phyloP scores from a whole-genome alignment of 2,329 filamentous ascomycete species.

The Proliferodiscus dingleyae region DNA sequence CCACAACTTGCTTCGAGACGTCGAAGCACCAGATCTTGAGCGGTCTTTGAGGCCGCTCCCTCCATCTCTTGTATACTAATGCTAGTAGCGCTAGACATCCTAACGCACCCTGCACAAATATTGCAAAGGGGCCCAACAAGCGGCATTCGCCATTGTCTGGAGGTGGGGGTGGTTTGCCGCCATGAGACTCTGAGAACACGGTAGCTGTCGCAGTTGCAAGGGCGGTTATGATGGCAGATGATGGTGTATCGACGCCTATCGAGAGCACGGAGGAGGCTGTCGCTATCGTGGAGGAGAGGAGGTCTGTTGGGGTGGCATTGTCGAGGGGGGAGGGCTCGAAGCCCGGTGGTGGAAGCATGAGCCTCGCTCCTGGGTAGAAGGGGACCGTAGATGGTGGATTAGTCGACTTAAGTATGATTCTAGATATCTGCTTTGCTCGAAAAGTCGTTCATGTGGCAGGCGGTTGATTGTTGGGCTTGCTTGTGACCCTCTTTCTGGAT shows the following conservation, averaged over 20 bases:
- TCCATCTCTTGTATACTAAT: constrained; percentile 88
- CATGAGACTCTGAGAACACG: constrained; percentile 11
- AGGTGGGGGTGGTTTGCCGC: constrained; percentile 3
- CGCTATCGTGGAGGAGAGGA: constrained; percentile 22
- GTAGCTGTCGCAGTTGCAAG: constrained; percentile 27
- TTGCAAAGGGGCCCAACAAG: constrained; percentile 83
- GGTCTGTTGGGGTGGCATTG: constrained; percentile 18
- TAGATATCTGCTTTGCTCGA: too few relatives aligned
- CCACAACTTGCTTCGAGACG: constrained; percentile 94
- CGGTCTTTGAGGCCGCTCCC: constrained; percentile 85
- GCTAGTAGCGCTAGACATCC: constrained; percentile 78
- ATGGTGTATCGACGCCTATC: constrained; percentile 25
- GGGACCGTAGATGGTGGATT: not conserved
- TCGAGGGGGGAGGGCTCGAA: constrained; percentile 24
- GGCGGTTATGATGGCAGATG: constrained; percentile 29
- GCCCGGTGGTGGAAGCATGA: constrained; percentile 29
- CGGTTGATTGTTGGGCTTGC: too few relatives aligned
- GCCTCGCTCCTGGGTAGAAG: not conserved
- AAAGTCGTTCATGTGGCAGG: too few relatives aligned
- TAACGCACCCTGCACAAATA: constrained; percentile 83
- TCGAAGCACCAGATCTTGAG: constrained; percentile 98
- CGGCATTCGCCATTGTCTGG: constrained; percentile 68
- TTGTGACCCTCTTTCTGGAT: too few relatives aligned
- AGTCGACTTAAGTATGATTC: not conserved
- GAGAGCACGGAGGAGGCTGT: constrained; percentile 21